These are phyloP conservation scores for Kockovaella imperatae DNA, from an alignment of 768 basidiomycete genomes.

Conservation along the genomic window DNA sequence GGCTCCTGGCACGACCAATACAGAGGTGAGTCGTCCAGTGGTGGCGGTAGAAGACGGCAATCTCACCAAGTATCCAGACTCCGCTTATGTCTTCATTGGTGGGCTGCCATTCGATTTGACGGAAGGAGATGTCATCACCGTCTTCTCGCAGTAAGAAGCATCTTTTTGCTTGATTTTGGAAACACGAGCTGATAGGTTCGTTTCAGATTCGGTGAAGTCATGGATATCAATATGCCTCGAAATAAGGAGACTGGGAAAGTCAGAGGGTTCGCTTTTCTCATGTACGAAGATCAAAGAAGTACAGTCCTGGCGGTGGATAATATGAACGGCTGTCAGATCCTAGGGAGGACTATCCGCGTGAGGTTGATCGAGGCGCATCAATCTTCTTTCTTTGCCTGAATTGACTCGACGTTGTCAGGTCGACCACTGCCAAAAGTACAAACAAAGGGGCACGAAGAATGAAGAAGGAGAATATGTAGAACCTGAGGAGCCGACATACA, in stretches of 20 bases:
- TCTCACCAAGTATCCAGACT: constrained; percentile 53
- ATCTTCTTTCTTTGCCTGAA: not conserved
- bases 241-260: constrained; percentile 88
- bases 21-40: constrained; percentile 53
- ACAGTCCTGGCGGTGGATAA: constrained; percentile 97
- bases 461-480: constrained; percentile 81
- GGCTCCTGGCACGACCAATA: constrained; percentile 88
- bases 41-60: not conserved
- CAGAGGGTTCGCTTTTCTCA: constrained; percentile 88
- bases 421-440: constrained; percentile 62
- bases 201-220: constrained; percentile 84
- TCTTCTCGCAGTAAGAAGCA: constrained; percentile 84
- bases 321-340: constrained; percentile 84
- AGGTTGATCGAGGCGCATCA: no score
- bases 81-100: constrained; percentile 89
- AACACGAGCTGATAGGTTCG: constrained; percentile 1
- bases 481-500: constrained; percentile 73
- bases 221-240: constrained; percentile 88
- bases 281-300: constrained; percentile 98
- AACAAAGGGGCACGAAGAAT: constrained; percentile 67
- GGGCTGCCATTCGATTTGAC: constrained; percentile 82
- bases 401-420: constrained; percentile 20
- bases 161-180: constrained; percentile 1
- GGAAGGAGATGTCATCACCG: constrained; percentile 93
- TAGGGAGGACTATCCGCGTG: constrained; percentile 79